Evolutionary conservation across 1,139 yeast species (phyloP).

Genomic region (Geotrichum klebahnii): DNA sequence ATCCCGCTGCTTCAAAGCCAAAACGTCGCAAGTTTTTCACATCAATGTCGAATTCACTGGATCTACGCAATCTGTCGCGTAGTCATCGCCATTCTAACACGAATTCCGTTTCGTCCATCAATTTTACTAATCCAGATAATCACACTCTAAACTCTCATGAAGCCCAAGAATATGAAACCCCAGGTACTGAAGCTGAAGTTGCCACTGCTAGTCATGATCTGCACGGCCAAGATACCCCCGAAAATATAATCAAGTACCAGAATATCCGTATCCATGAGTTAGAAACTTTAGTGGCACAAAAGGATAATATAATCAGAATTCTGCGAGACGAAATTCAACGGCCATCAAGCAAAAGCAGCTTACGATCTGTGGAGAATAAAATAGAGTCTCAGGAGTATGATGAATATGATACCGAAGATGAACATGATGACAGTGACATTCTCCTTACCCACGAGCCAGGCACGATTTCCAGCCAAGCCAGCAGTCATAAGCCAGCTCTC

Average conservation of each 20-base stretch:
- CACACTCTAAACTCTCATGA: too few relatives aligned
- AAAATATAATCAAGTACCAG: neutral
- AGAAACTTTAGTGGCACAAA: slow-evolving; percentile 17
- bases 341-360: neutral
- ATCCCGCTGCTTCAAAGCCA: neutral
- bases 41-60: too few relatives aligned
- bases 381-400: neutral
- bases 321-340: slow-evolving; percentile 12
- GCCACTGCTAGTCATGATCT: neutral
- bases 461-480: too few relatives aligned
- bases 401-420: slow-evolving; percentile 2
- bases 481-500: too few relatives aligned
- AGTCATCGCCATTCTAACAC: neutral
- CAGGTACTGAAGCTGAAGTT: neutral
- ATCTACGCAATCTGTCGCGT: too few relatives aligned
- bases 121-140: too few relatives aligned
- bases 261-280: slow-evolving; percentile 13
- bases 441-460: too few relatives aligned
- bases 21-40: slow-evolving; percentile 8
- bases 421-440: neutral
- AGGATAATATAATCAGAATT: slow-evolving; percentile 11
- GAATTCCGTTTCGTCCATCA: neutral
- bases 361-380: too few relatives aligned
- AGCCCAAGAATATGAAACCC: neutral
- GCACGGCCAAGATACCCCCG: neutral